Base-by-base conservation (phyloP, 2,329 filamentous ascomycete species). In the Pseudocercospora eumusae region DNA sequence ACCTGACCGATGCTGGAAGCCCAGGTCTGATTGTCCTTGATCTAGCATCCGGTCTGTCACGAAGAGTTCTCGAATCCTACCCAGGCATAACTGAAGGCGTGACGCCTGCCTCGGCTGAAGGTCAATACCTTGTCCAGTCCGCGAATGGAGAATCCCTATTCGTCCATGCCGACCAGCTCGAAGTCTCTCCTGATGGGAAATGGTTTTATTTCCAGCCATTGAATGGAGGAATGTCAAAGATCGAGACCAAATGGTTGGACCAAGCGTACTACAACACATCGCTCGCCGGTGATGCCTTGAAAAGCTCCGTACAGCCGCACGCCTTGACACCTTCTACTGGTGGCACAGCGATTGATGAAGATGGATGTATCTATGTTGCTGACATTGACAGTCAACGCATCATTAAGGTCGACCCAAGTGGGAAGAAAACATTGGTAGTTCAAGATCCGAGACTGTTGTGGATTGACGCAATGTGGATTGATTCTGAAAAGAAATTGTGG, bases 171-270 rank as follows among this genome's bases (percentile, higher is more conserved):
- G 75, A 77, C 60, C 76, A 78, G 57, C 71, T 75, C n/a, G 76
- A 78, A 65, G 75, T 78, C 5, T 77, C 74, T 0, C 76, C 76
- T 1, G 73, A 77, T 49, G 75, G 73, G 2, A 65, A 71, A 20
- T 77, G 70, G 36, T 69, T 74, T 44, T 78, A 78, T 65, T 78
- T 75, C 59, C 75, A 78, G 59, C 75, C 76, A 7, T 67, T 69
- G 3, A 73, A 66, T 47, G 76, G 77, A 11, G 73, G 75, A 1
- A 64, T 79, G 63, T 74, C 62, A 44, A 69, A 73, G 6, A 74
- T 78, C 61, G 65, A 73, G 57, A 78, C 75, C 0, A 63, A 65
- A 21, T 75, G 69, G 42, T 65, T 77, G n/a, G 71, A 76, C 49
- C 64, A 68, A 23, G 68, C 74, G 0, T 70, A 74, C 56, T 71